Percentiles rank a stretch among this genome's conserved stretches.
These are phyloP conservation scores for Thecaphora thlaspeos DNA, from an alignment of 1,284 basidiomycete genomes.

Conservation along the genomic window DNA sequence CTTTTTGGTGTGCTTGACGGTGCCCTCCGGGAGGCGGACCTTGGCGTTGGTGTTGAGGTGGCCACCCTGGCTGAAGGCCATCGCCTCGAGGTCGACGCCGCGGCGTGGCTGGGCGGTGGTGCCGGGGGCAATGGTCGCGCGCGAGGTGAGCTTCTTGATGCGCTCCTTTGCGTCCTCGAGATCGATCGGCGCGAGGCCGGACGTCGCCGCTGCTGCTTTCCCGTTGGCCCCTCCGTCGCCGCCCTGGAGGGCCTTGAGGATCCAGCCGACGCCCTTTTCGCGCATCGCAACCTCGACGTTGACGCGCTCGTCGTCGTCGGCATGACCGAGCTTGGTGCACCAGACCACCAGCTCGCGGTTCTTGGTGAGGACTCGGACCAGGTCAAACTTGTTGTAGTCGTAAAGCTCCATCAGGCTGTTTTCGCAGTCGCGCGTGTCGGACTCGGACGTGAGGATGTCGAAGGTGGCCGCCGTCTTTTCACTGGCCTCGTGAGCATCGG, in stretches of 20 bases:
- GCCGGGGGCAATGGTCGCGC: constrained; percentile 83
- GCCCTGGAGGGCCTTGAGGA: constrained; percentile 72
- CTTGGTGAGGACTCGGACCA: constrained; percentile 87
- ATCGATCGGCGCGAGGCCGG: constrained; percentile 69
- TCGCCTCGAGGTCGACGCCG: constrained; percentile 84
- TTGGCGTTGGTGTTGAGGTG: constrained; percentile 99
- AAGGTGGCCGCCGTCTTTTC: constrained; percentile 86
- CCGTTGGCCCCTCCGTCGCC: constrained; percentile 2
- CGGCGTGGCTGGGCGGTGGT: constrained; percentile 78
- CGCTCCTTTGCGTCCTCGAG: constrained; percentile 65
- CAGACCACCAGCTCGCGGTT: constrained; percentile 95
- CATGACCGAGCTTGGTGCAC: constrained; percentile 93
- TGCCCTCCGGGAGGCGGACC: constrained; percentile 93
- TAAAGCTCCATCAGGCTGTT: constrained; percentile 97
- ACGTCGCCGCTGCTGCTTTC: constrained; percentile 7
- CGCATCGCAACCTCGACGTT: constrained; percentile 98
- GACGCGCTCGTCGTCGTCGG: constrained; percentile 82
- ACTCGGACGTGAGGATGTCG: constrained; percentile 77
- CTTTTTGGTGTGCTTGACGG: constrained; percentile 93
- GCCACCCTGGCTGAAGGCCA: constrained; percentile 93
- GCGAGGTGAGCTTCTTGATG: constrained; percentile 68
- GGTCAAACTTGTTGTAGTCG: constrained; percentile 85
- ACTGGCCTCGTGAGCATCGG: constrained; percentile 89
- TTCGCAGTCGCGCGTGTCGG: constrained; percentile 90
- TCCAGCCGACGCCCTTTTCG: constrained; percentile 95